Conservation (phyloP, 768 basidiomycete genomes). For the Hygrophoropsis aurantiaca region DNA sequence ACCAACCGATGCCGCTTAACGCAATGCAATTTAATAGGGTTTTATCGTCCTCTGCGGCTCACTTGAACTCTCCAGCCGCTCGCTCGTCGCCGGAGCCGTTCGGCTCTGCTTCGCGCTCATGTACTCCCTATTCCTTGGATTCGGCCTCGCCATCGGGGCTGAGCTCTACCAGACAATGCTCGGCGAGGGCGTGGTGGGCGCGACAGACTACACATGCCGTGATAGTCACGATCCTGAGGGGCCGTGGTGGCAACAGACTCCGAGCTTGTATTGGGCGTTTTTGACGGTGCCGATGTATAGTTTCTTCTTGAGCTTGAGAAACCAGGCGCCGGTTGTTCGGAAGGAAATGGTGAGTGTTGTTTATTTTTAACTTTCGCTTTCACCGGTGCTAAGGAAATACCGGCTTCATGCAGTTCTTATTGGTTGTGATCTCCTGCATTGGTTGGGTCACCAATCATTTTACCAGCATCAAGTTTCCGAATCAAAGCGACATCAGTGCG, state of each 20-base stretch:
- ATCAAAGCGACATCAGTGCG: constrained; percentile 75
- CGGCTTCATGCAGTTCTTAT: constrained; percentile 43
- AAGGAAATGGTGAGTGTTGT: constrained; percentile 51
- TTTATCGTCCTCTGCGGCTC: constrained; percentile 72
- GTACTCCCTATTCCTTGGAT: constrained; percentile 77
- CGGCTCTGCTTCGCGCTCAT: constrained; percentile 77
- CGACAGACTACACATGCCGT: constrained; percentile 61
- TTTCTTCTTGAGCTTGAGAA: constrained; percentile 62
- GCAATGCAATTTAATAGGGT: constrained; percentile 38
- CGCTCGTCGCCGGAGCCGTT: constrained; percentile 83
- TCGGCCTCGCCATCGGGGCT: constrained; percentile 81
- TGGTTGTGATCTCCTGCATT: constrained; percentile 58
- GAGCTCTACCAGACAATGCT: constrained; percentile 64
- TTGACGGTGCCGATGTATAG: constrained; percentile 71
- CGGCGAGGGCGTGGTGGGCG: constrained; percentile 41
- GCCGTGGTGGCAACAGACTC: constrained; percentile 75
- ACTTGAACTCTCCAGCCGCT: constrained; percentile 77
- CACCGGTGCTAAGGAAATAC: no score
- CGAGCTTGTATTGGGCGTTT: constrained; percentile 74
- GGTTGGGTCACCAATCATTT: constrained; percentile 82
- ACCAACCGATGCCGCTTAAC: no score
- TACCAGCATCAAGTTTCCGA: constrained; percentile 54
- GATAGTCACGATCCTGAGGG: constrained; percentile 53
- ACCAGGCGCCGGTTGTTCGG: constrained; percentile 57
- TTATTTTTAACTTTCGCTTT: not conserved